Conservation (phyloP, 495 filamentous ascomycete genomes). For the Pseudoneurospora amorphoporcata region DNA sequence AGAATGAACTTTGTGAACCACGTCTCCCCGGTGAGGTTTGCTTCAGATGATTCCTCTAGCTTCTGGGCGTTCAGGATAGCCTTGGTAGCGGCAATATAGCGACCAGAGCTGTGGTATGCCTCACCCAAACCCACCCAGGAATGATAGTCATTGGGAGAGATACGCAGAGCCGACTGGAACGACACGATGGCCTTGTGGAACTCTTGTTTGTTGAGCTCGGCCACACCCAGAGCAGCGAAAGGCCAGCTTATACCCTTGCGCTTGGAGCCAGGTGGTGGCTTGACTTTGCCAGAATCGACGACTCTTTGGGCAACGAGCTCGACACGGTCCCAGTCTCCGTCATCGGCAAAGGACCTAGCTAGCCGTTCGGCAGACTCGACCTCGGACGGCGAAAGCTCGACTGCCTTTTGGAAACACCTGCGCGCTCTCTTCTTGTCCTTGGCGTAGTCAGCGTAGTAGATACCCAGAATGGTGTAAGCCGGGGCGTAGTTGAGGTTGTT, state of each 20-base stretch:
- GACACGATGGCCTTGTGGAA: constrained; percentile 78
- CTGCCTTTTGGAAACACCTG: constrained; percentile 92
- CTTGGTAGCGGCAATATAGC: constrained; percentile 86
- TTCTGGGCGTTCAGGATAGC: constrained; percentile 73
- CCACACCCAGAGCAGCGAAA: constrained; percentile 89
- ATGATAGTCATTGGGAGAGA: constrained; percentile 77
- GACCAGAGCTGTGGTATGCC: constrained; percentile 86
- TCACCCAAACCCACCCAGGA: constrained; percentile 95
- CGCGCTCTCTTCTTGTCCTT: constrained; percentile 75
- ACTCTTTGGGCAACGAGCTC: constrained; percentile 86
- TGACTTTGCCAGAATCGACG: constrained; percentile 82
- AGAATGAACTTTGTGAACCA: constrained; percentile 98
- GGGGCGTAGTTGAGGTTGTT: constrained; percentile 84
- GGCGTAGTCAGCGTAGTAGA: constrained; percentile 89
- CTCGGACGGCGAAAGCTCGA: constrained; percentile 84
- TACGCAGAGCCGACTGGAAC: constrained; percentile 81
- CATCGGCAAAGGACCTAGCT: constrained; percentile 72
- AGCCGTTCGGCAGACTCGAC: constrained; percentile 81
- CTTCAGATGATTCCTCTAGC: constrained; percentile 46
- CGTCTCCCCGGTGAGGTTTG: constrained; percentile 41
- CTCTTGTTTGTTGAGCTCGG: constrained; percentile 90
- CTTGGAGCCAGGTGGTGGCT: constrained; percentile 82
- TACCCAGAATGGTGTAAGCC: constrained; percentile 84
- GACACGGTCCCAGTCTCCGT: constrained; percentile 91
- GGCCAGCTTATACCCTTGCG: constrained; percentile 91